Conservation (phyloP, 2,329 filamentous ascomycete genomes). For the Talaromyces atroroseus region DNA sequence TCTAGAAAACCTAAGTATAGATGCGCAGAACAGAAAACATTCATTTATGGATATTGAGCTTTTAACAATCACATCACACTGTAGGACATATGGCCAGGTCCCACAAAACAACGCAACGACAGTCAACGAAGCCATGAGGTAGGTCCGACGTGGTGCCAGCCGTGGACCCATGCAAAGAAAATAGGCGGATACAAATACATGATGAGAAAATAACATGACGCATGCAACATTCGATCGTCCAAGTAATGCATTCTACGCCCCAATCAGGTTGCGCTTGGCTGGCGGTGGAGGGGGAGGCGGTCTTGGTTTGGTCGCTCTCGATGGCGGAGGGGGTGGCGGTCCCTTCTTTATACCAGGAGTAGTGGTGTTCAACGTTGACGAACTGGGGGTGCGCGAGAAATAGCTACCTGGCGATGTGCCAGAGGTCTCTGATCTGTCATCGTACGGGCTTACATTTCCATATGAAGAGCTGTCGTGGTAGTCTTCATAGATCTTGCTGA, state of each 20-base stretch:
- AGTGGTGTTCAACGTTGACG: constrained; percentile 34
- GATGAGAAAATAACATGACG: background rate
- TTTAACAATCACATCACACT: background rate
- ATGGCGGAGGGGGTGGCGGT: constrained; percentile 58
- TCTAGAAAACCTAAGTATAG: background rate
- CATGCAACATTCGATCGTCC: background rate
- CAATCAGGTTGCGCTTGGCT: constrained; percentile 50
- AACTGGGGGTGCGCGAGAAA: constrained; percentile 48
- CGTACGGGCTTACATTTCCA: constrained; percentile 39
- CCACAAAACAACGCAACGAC: background rate
- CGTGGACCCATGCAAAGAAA: background rate
- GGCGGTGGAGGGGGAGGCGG: constrained; percentile 54
- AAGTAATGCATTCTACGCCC: constrained; percentile 21
- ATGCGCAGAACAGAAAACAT: too few relatives aligned
- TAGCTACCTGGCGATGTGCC: constrained; percentile 49
- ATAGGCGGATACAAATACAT: background rate
- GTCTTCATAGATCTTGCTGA: constrained; percentile 37
- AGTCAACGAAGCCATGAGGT: background rate
- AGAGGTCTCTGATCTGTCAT: constrained; percentile 50
- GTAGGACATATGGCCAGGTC: background rate
- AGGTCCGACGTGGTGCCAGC: constrained; percentile 4
- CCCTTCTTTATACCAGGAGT: constrained; percentile 39
- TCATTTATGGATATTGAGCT: background rate
- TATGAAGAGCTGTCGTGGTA: constrained; percentile 48
- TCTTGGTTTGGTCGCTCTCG: constrained; percentile 59